Evolutionary conservation across 176 grass and related monocot genomes (phyloP).

Genomic region (Triticum dicoccoides): DNA sequence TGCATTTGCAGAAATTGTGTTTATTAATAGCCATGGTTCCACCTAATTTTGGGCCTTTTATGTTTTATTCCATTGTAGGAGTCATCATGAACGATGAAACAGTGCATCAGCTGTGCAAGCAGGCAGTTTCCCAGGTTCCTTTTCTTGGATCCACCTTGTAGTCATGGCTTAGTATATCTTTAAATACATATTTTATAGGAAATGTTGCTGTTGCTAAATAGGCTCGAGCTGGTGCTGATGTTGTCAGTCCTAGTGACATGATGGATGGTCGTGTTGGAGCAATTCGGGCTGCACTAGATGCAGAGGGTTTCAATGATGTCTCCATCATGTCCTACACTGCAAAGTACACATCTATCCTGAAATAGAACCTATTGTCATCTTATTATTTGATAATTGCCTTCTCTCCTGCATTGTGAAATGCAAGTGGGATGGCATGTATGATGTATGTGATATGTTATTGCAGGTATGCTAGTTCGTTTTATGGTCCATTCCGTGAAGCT

Average conservation of each 20-base stretch:
- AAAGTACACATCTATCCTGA: conserved; percentile 49
- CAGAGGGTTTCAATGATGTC: conserved; percentile 90
- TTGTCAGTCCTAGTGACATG: conserved; percentile 98
- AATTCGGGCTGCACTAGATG: conserved; percentile 73
- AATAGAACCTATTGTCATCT: neutral
- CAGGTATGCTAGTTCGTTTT: conserved; percentile 86
- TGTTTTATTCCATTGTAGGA: conserved; percentile 37
- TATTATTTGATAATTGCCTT: neutral
- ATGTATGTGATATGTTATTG: neutral
- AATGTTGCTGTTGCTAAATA: conserved; percentile 26
- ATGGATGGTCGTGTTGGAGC: conserved; percentile 94
- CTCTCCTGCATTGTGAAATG: no score
- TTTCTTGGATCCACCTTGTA: neutral
- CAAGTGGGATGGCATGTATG: neutral
- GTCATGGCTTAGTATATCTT: neutral
- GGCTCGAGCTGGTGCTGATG: conserved; percentile 92
- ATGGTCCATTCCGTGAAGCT: conserved; percentile 56
- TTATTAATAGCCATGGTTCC: neutral
- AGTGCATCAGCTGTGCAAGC: conserved; percentile 94
- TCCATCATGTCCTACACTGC: conserved; percentile 99
- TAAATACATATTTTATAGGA: neutral
- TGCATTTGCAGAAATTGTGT: neutral
- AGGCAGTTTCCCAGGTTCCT: conserved; percentile 91
- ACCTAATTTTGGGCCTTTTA: conserved; percentile 20
- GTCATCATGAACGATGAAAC: conserved; percentile 99